Evolutionary conservation across 2,329 filamentous ascomycete species (phyloP), one percentile per base, ranked within the genome.

Genomic region (Clarireedia paspali): DNA sequence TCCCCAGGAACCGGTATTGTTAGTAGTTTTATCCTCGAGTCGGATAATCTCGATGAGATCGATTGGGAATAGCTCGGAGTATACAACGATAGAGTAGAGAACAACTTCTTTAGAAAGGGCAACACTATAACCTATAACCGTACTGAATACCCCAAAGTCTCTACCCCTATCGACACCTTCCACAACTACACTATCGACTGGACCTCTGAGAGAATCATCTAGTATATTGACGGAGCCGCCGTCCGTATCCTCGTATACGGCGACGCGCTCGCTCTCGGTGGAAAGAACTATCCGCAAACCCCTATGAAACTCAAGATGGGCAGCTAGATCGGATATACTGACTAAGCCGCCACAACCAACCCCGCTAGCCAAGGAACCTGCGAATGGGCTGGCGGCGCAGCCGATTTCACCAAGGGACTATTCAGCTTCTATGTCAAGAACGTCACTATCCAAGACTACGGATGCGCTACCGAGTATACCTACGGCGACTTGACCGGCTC

Each of bases 161-260:
- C 63, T 54, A 49, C 71, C 6, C 58, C 64, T 15, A 61, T 64
- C 14, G 60, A 74, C 55, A 67, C 67, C 26, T 78, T 75, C 64
- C 83, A 88, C 73, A 87, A 79, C 55, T 89, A 89, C 73, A 77
- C 78, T 6, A 66, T 89, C 52, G 80, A 87, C 72, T 89, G 86
- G 86, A 85, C 80, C 23, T 67, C 76, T 27, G 75, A 80, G 6
- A 67, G 72, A 34, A 73, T 86, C 58, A 72, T 75, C 57, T 89
- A 83, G 78, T 75, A 78, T 65, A 78, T 89, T 55, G 75, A 83
- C 64, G 75, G 74, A 57, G 63, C 61, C 5, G 64, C 71, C 23
- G 67, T 77, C 26, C 78, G 80, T 57, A 76, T 73, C 3, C 72
- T 78, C 26, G 70, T 70, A 50, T 77, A 73, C 62, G 67, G 63